Evolutionary conservation across 495 filamentous ascomycete genomes (phyloP), one percentile per base, ranked within the genome.

Genomic region (Penicillium lagena): DNA sequence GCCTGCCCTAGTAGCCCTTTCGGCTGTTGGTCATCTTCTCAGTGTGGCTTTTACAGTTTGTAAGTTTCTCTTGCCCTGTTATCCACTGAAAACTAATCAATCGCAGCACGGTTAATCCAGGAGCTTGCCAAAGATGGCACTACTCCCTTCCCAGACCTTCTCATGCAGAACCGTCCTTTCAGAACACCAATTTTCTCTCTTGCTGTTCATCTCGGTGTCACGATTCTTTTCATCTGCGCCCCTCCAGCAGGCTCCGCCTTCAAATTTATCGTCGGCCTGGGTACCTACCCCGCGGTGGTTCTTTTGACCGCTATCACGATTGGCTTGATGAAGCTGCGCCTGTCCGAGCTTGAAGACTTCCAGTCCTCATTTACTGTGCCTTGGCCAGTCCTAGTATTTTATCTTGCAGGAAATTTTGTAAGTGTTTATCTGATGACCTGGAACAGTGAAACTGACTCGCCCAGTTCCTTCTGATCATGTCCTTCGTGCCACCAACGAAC

Each of bases 11-110:
- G 69, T 87, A 27, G 82, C 82, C 0, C 59, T 81, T 12, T 83
- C 80, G 1, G 82, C 79, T 0, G 73, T 75, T 1, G 83, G 85
- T 4, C 85, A 87, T 52, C 77, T 87, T 2, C 80, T 89, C 69
- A 77, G 83, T 3, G 49, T 60, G 8, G 57, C 60, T 1, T 63
- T 60, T 10, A 49, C 54, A 6, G 58, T 60, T 12, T 49, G 58
- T 60, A 47, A 27, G 54, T 54, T 5, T 34, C 7, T 10, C 12
- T 33, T 33, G 9, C 2, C 32, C 11, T 3, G 15, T 11, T 14
- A 7, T 6, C 9, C 10, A 9, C 29, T 36, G 15, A 0, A 9
- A 5, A 11, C 12, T 17, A 9, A 39, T 12, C 35, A 27, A 35
- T 33, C 12, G 30, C 13, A 79, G 75, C 82, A 6, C 79, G 82